phyloP scores from a whole-genome alignment of 768 basidiomycete species.

The Candolleomyces aberdarensis region DNA sequence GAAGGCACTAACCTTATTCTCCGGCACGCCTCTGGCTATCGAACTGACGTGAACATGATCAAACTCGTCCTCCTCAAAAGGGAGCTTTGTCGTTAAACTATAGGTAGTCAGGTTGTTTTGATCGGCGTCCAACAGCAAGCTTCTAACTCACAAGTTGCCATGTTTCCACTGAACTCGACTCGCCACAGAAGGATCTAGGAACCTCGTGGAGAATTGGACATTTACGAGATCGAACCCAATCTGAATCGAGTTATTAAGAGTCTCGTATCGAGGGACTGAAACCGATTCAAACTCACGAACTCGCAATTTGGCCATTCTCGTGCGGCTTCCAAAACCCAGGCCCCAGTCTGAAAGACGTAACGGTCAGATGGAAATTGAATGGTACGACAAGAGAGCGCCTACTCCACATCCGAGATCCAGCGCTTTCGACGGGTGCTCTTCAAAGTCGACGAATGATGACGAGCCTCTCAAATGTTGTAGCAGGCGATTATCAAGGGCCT shows the following conservation, averaged over 20 bases:
- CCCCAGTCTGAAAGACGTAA: slow-evolving; percentile 46
- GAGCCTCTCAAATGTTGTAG: slow-evolving; percentile 46
- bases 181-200: slow-evolving; percentile 50
- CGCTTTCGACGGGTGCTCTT: slow-evolving; percentile 47
- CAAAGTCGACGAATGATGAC: slow-evolving; percentile 60
- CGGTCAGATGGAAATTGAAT: not conserved
- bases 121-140: not conserved
- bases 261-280: not conserved
- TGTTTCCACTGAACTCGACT: slow-evolving; percentile 68
- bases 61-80: slow-evolving; percentile 81
- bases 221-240: slow-evolving; percentile 80
- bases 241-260: slow-evolving; percentile 27
- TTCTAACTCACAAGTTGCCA: slow-evolving; percentile 63
- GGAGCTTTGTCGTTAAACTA: slow-evolving; percentile 72
- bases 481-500: slow-evolving; percentile 53
- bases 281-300: slow-evolving; percentile 43
- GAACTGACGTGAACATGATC: slow-evolving; percentile 74
- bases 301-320: slow-evolving; percentile 65
- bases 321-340: slow-evolving; percentile 72
- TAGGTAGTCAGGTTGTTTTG: not conserved
- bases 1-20: slow-evolving; percentile 57
- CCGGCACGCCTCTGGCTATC: slow-evolving; percentile 67
- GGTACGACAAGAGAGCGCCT: slow-evolving; percentile 17
- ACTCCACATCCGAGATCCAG: slow-evolving; percentile 78
- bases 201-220: slow-evolving; percentile 57